These are phyloP conservation scores for Vitis hybrid DNA, from an alignment of 177 flowering plant genomes.

Conservation along the genomic window DNA sequence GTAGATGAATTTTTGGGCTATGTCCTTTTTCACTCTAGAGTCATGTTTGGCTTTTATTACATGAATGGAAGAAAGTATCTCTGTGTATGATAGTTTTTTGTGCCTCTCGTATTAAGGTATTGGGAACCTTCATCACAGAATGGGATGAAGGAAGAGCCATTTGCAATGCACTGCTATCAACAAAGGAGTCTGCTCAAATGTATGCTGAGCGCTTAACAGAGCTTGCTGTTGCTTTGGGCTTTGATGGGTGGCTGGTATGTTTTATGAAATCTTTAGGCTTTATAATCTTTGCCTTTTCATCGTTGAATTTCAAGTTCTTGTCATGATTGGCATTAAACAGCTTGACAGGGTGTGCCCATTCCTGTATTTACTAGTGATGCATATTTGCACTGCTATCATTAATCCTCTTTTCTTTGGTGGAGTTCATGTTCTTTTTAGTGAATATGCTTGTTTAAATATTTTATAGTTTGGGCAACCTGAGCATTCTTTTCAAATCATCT, in stretches of 20 bases:
- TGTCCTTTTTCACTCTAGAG: not conserved
- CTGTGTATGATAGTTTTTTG: not conserved
- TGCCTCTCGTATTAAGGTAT: conserved; percentile 40
- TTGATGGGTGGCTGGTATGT: conserved; percentile 98
- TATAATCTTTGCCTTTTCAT: not conserved
- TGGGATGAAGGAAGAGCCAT: conserved; percentile 72
- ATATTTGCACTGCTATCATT: too few species aligned
- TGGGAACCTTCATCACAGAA: conserved; percentile 92
- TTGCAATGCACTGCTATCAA: conserved; percentile 43
- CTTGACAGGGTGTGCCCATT: not conserved
- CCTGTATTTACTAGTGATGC: too few species aligned
- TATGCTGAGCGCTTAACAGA: conserved; percentile 82
- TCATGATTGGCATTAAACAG: not conserved
- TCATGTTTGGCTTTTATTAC: not conserved
- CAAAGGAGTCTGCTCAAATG: conserved; percentile 72
- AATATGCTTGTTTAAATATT: too few species aligned
- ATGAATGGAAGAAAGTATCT: conserved; percentile 1
- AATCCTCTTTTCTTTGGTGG: too few species aligned
- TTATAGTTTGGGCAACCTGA: too few species aligned
- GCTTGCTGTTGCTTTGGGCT: conserved; percentile 75
- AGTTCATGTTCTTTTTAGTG: too few species aligned
- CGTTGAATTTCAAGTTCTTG: not conserved
- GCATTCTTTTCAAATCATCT: too few species aligned
- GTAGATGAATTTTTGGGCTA: not conserved
- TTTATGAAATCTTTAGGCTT: not conserved